A percentile compares a stretch with the other conserved stretches of the same genome.
phyloP scores from a whole-genome alignment of 2,329 filamentous ascomycete genomes.

The Colletotrichum trifolii region DNA sequence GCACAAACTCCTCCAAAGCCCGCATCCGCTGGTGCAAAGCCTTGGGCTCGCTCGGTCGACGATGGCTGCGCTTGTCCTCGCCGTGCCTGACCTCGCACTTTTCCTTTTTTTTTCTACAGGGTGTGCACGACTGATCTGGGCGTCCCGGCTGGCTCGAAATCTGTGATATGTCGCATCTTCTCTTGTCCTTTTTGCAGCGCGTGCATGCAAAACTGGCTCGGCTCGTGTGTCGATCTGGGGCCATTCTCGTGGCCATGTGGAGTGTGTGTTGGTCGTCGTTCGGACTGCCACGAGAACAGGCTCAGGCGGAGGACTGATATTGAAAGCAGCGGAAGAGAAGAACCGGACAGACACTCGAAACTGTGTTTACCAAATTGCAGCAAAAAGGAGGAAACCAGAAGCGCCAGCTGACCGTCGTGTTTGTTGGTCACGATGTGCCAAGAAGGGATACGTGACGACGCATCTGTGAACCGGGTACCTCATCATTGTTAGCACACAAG shows the following conservation, averaged over 20 bases:
- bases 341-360: no score
- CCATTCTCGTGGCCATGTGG: conserved; percentile 2
- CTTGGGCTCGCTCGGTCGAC: conserved; percentile 23
- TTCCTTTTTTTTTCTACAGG: conserved; percentile 32
- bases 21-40: conserved; percentile 31
- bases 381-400: no score
- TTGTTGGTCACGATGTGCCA: background rate
- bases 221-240: conserved; percentile 30
- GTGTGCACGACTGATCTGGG: conserved; percentile 24
- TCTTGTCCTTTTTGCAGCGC: conserved; percentile 34
- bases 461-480: conserved; percentile 8
- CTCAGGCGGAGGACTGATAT: no score
- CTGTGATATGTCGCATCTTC: conserved; percentile 33
- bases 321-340: no score
- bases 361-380: no score
- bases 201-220: conserved; percentile 33
- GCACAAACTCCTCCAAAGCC: conserved; percentile 30
- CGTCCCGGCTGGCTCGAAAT: conserved; percentile 7
- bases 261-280: no score
- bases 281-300: no score
- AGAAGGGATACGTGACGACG: conserved; percentile 3
- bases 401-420: no score
- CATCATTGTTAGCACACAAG: conserved; percentile 4
- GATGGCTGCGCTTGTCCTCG: conserved; percentile 32
- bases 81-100: conserved; percentile 33